Evolutionary conservation across 2,329 filamentous ascomycete genomes (phyloP), one percentile per base, ranked within the genome.

Genomic region (Aspergillus nomiae): DNA sequence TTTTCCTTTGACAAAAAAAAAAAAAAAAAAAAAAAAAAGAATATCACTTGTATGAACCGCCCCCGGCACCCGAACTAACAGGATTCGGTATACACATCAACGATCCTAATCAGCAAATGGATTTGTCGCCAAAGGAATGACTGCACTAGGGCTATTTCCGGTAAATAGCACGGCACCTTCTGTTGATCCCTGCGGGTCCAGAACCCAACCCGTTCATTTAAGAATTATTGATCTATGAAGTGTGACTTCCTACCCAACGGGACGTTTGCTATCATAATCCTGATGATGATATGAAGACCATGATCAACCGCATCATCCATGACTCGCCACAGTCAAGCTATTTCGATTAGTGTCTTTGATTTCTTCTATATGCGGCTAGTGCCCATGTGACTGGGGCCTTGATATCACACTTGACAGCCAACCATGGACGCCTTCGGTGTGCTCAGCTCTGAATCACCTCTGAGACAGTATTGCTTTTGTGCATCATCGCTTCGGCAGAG

Each of bases 81-180:
- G 26, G 54, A 62, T 66, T 58, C 54, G 62, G 57, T 55, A 66
- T 66, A n/a, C 38, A 16, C 24, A 21, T 46, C 62, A 64, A 58
- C 59, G 59, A 64, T 66, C 64, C 34, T 46, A 62, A 64, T 64
- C 61, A 59, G 10, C 38, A 24, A 24, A 34, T 28, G 30, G 50
- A 58, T n/a, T 54, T 36, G 26, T 48, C 16, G 50, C 48, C 55
- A 43, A 28, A 34, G 4, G 51, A 36, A 32, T 4, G 8, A 38
- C 12, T 19, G 24, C 32, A 55, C 34, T 38, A 55, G n/a, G n/a
- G 24, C 51, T 14, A 55, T 38, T 55, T 55, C 51, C 10, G 51
- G 51, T 38, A 26, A 55, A 36, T 36, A 54, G 9, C 7, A 36
- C 34, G 32, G 16, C 51, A 11, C 24, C 32, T 38, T 36, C 32